A percentile compares a stretch with the other conserved stretches of the same genome.
These are phyloP conservation scores for Yarrowia divulgata DNA, from an alignment of 805 yeast species.

Conservation along the genomic window DNA sequence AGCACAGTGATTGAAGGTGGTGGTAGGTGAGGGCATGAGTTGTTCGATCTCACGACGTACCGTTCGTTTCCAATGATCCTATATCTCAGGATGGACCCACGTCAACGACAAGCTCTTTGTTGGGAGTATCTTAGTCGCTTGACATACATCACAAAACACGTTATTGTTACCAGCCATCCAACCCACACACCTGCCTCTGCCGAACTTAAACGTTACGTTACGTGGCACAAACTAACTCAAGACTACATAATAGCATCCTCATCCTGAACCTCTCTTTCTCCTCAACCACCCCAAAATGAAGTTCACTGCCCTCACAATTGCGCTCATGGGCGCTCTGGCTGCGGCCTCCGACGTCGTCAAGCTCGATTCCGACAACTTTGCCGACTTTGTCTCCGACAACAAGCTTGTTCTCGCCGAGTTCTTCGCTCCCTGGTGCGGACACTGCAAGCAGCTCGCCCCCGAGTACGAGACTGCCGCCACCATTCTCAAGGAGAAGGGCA, in stretches of 20 bases:
- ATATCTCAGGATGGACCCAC: too few species aligned
- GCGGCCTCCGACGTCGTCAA: slow-evolving; percentile 85
- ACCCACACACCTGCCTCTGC: slow-evolving; percentile 13
- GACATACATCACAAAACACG: slow-evolving; percentile 8
- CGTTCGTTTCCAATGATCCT: too few species aligned
- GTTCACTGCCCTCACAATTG: slow-evolving; percentile 49
- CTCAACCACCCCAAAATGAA: slow-evolving; percentile 50
- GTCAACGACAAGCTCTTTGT: not conserved
- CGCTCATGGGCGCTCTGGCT: slow-evolving; percentile 52
- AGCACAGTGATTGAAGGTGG: not conserved
- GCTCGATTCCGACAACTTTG: slow-evolving; percentile 70
- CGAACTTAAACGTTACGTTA: slow-evolving; percentile 34
- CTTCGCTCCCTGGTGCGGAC: slow-evolving; percentile 99
- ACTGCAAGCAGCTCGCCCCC: slow-evolving; percentile 76
- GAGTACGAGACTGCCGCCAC: slow-evolving; percentile 72
- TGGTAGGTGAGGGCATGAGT: not conserved
- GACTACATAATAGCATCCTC: slow-evolving; percentile 37
- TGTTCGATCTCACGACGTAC: too few species aligned
- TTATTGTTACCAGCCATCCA: slow-evolving; percentile 18
- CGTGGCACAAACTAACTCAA: slow-evolving; percentile 37
- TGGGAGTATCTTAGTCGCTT: not conserved
- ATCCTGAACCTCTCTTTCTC: slow-evolving; percentile 29
- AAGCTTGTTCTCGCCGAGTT: slow-evolving; percentile 83
- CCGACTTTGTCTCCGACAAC: slow-evolving; percentile 69
- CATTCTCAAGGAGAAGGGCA: slow-evolving; percentile 55